These are phyloP conservation scores for Xanthoceras sorbifolium DNA, from an alignment of 345 rosid genomes.

Conservation along the genomic window DNA sequence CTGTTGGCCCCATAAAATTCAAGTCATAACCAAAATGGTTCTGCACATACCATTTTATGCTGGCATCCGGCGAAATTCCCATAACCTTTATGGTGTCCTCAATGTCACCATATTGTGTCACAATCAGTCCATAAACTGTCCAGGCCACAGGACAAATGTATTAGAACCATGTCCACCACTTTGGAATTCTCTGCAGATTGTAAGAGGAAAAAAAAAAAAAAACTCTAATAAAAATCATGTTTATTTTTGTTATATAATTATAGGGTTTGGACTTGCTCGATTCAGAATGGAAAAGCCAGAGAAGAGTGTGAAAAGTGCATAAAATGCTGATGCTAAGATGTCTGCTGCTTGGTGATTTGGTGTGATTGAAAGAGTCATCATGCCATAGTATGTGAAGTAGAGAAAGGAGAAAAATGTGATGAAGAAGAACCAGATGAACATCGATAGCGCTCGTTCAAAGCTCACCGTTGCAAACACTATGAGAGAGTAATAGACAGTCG, in stretches of 20 bases:
- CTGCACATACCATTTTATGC: constrained; percentile 49
- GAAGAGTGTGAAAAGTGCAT: constrained; percentile 48
- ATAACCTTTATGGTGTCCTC: constrained; percentile 41
- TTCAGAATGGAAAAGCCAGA: constrained; percentile 85
- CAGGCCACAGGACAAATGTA: constrained; percentile 88
- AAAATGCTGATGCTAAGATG: too few relatives aligned
- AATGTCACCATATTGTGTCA: constrained; percentile 70
- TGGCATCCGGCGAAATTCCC: constrained; percentile 30
- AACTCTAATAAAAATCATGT: too few relatives aligned
- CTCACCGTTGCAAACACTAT: constrained; percentile 75
- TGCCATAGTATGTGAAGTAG: too few relatives aligned
- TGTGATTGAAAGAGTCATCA: too few relatives aligned
- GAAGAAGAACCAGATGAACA: constrained; percentile 42
- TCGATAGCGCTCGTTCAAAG: constrained; percentile 25
- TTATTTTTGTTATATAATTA: too few relatives aligned
- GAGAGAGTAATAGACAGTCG: constrained; percentile 41
- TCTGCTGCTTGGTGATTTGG: too few relatives aligned
- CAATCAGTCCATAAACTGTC: constrained; percentile 70
- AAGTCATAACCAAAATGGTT: constrained; percentile 53
- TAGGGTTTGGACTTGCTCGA: constrained; percentile 44
- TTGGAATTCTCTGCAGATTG: constrained; percentile 60
- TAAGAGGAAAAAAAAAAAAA: neutral
- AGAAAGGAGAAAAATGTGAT: constrained; percentile 25
- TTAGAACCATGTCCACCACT: constrained; percentile 93
- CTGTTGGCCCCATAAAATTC: constrained; percentile 65